These are phyloP conservation scores for Auriculariales sp. DNA, from an alignment of 768 basidiomycete genomes.

Conservation along the genomic window DNA sequence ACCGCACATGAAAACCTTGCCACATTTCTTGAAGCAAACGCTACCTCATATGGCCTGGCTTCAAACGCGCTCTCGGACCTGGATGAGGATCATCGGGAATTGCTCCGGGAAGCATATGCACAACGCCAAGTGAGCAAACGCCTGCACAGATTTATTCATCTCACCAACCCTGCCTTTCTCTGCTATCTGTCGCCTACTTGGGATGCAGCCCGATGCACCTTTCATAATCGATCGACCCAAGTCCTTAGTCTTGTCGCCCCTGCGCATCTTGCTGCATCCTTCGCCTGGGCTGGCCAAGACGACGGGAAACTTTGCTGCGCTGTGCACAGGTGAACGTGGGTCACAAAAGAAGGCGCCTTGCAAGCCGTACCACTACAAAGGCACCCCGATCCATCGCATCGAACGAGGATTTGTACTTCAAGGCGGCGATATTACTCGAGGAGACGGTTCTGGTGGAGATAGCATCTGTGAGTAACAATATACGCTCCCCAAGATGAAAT, in stretches of 20 bases:
- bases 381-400: conserved; percentile 30
- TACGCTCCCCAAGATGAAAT: not conserved
- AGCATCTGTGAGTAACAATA: conserved; percentile 15
- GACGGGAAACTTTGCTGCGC: conserved; percentile 30
- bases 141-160: conserved; percentile 8
- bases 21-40: conserved; percentile 22
- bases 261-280: conserved; percentile 26
- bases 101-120: conserved; percentile 19
- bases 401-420: conserved; percentile 36
- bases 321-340: conserved; percentile 31
- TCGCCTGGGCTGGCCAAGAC: conserved; percentile 30
- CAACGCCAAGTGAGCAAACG: conserved; percentile 1
- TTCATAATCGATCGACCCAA: conserved; percentile 22
- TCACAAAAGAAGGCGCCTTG: conserved; percentile 31
- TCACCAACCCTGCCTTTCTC: not conserved
- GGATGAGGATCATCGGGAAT: conserved; percentile 28
- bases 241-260: conserved; percentile 22
- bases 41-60: conserved; percentile 28
- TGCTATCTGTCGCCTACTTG: not conserved
- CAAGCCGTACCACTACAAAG: conserved; percentile 28
- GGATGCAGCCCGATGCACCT: conserved; percentile 18
- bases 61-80: conserved; percentile 20
- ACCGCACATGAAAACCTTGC: conserved; percentile 19
- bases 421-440: conserved; percentile 37
- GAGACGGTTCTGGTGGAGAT: conserved; percentile 41